These are phyloP conservation scores for Tarenaya hassleriana DNA, from an alignment of 345 rosid species.

Conservation along the genomic window DNA sequence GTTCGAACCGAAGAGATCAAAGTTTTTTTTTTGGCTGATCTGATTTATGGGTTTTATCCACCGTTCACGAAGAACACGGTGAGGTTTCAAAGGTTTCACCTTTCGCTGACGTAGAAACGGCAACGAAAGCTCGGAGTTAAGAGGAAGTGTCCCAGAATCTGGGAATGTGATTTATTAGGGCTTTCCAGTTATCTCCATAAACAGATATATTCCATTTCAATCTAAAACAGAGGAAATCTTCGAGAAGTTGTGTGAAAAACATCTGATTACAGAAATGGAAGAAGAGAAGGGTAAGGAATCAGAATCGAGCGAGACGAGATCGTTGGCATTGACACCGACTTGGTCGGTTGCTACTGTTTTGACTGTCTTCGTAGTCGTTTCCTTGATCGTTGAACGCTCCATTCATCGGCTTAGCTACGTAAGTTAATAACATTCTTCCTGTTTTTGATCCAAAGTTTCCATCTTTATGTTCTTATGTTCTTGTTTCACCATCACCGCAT, in stretches of 20 bases:
- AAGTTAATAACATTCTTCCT: slow-evolving; percentile 24
- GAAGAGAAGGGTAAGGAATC: slow-evolving; percentile 16
- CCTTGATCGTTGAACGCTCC: slow-evolving; percentile 78
- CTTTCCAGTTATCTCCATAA: no score
- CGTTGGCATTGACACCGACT: slow-evolving; percentile 80
- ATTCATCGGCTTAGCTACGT: slow-evolving; percentile 71
- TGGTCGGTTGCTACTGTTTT: slow-evolving; percentile 96
- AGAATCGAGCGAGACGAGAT: slow-evolving; percentile 45
- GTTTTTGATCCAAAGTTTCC: background rate
- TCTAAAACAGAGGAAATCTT: no score
- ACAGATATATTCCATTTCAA: no score
- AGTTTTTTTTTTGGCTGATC: no score
- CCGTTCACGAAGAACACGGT: no score
- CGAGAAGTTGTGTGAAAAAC: background rate
- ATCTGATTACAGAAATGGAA: slow-evolving; percentile 17
- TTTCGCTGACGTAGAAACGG: no score
- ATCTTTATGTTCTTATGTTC: background rate
- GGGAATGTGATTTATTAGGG: no score
- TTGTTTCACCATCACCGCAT: background rate
- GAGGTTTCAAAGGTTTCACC: no score
- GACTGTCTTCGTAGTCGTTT: slow-evolving; percentile 75
- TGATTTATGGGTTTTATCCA: no score
- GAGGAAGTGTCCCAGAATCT: no score
- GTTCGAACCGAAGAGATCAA: no score
- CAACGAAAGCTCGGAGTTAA: no score